Conservation (phyloP, 495 filamentous ascomycete species). For the Recurvomyces mirabilis region DNA sequence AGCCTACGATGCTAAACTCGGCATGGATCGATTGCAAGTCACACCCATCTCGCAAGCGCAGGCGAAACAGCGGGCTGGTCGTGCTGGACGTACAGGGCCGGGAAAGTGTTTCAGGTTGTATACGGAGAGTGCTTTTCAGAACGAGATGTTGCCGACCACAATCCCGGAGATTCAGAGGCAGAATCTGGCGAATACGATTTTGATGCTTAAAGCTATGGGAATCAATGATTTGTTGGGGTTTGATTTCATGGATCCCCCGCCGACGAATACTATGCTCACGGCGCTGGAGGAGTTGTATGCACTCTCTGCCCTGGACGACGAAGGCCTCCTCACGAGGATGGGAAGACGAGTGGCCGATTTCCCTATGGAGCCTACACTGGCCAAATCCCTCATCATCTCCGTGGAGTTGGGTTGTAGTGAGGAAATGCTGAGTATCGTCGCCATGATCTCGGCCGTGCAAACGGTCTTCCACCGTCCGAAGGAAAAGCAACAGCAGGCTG, state of each 20-base stretch:
- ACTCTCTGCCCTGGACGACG: slow-evolving; percentile 83
- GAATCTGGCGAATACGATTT: slow-evolving; percentile 86
- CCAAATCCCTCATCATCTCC: slow-evolving; percentile 80
- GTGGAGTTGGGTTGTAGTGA: slow-evolving; percentile 83
- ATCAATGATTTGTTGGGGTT: slow-evolving; percentile 97
- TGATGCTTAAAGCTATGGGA: slow-evolving; percentile 99
- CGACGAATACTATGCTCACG: slow-evolving; percentile 94
- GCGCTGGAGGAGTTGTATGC: slow-evolving; percentile 93
- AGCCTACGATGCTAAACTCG: slow-evolving; percentile 89
- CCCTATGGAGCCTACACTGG: slow-evolving; percentile 80
- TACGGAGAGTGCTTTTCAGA: slow-evolving; percentile 90
- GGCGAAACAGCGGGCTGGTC: slow-evolving; percentile 86
- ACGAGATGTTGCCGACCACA: slow-evolving; percentile 91
- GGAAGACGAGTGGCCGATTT: slow-evolving; percentile 98
- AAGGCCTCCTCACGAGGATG: slow-evolving; percentile 84
- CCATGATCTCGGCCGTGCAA: slow-evolving; percentile 71
- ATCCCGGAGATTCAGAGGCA: slow-evolving; percentile 96
- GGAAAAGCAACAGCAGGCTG: slow-evolving; percentile 89
- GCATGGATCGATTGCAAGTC: slow-evolving; percentile 93
- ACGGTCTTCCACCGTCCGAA: slow-evolving; percentile 90
- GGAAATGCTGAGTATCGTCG: slow-evolving; percentile 86
- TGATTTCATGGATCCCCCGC: slow-evolving; percentile 97
- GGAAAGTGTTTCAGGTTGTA: slow-evolving; percentile 31
- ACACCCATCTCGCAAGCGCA: slow-evolving; percentile 95
- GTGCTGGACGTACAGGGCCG: slow-evolving; percentile 39